phyloP scores from a whole-genome alignment of 139 green algal genomes.

The Diplosphaera chodatii region DNA sequence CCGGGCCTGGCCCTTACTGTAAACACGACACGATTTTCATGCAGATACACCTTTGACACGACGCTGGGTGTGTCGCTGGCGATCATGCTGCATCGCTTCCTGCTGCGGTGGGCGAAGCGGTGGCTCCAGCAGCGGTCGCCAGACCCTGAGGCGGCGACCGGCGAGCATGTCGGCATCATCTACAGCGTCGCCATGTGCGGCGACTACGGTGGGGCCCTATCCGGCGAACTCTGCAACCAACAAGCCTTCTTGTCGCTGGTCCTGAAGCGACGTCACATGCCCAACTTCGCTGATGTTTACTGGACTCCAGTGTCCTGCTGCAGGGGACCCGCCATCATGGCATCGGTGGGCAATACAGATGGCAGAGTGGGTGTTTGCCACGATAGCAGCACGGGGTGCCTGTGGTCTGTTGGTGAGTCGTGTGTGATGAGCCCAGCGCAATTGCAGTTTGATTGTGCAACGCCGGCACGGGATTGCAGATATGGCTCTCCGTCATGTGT shows the following conservation, averaged over 20 bases:
- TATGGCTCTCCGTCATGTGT: too few species aligned
- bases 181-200: slow-evolving; percentile 32
- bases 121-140: background rate
- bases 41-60: slow-evolving; percentile 39
- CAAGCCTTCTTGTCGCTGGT: too few species aligned
- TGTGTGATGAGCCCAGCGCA: too few species aligned
- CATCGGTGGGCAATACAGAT: slow-evolving; percentile 36
- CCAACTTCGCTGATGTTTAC: too few species aligned
- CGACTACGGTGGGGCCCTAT: slow-evolving; percentile 51
- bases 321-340: slow-evolving; percentile 32
- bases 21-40: too few species aligned
- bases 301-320: background rate
- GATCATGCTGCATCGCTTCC: slow-evolving; percentile 32
- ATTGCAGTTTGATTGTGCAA: too few species aligned
- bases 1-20: too few species aligned
- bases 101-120: slow-evolving; percentile 7
- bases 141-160: background rate
- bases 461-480: too few species aligned
- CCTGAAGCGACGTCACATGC: too few species aligned
- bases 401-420: slow-evolving; percentile 32
- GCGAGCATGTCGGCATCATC: background rate
- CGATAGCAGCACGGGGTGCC: slow-evolving; percentile 19
- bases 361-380: slow-evolving; percentile 38
- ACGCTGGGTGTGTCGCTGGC: slow-evolving; percentile 44
- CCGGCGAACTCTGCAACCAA: too few species aligned